Percentiles rank a stretch among this genome's conserved stretches.
Conservation (phyloP, 2,329 filamentous ascomycete species). For the Herpotrichia juniperi region DNA sequence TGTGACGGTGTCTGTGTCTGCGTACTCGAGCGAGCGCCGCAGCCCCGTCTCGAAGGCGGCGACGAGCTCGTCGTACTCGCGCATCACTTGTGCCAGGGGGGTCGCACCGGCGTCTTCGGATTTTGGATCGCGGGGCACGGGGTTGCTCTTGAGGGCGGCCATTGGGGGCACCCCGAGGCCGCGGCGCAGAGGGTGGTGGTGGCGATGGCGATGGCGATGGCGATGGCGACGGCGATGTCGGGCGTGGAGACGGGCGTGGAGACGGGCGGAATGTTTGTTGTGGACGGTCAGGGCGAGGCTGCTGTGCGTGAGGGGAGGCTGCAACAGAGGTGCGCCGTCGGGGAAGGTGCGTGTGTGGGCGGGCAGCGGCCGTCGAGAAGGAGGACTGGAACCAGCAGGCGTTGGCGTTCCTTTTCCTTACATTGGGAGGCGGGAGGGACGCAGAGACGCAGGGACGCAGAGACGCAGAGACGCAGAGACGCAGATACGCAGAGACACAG, state of each 20-base stretch:
- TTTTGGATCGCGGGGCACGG: slow-evolving; percentile 25
- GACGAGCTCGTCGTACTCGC: slow-evolving; percentile 41
- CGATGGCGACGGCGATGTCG: neutral
- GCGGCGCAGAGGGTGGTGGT: neutral
- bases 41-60: slow-evolving; percentile 34
- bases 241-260: neutral
- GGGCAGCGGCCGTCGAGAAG: neutral
- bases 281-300: neutral
- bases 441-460: too few species aligned
- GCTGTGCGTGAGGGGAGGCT: slow-evolving; percentile 8
- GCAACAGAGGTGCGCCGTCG: slow-evolving; percentile 3
- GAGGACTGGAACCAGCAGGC: neutral
- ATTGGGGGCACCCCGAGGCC: slow-evolving; percentile 24
- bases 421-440: neutral
- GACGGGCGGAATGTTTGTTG: neutral
- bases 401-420: neutral
- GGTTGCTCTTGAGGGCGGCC: slow-evolving; percentile 34
- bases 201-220: neutral
- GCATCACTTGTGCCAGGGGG: slow-evolving; percentile 36
- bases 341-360: neutral
- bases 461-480: too few species aligned
- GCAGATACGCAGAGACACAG: too few species aligned
- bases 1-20: neutral
- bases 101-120: slow-evolving; percentile 3
- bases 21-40: slow-evolving; percentile 32